Evolutionary conservation across 148 eudicot genomes (phyloP).

Genomic region (Camellia lanceoleosa): DNA sequence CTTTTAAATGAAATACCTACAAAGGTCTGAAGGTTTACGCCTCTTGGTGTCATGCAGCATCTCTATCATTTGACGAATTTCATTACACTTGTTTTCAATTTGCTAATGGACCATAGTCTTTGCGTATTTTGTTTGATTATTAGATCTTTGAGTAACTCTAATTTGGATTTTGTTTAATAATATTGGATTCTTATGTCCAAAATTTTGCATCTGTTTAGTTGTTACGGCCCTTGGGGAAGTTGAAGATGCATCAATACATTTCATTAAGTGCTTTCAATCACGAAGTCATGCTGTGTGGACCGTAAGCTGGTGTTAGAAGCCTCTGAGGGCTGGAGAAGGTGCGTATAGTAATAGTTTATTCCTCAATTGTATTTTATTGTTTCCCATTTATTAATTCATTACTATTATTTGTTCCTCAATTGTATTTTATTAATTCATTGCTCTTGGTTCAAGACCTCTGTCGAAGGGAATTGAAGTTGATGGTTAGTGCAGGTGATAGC

Average conservation of each 20-base stretch:
- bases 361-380: background rate
- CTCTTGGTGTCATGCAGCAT: background rate
- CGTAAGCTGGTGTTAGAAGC: slow-evolving; percentile 71
- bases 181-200: background rate
- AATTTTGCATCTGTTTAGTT: slow-evolving; percentile 35
- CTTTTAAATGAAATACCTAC: background rate
- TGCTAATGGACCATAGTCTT: background rate
- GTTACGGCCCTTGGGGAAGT: slow-evolving; percentile 86
- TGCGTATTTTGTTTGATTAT: background rate
- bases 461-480: no score
- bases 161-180: background rate
- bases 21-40: background rate
- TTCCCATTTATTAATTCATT: background rate
- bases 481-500: no score
- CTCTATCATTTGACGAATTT: background rate
- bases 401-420: background rate
- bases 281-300: slow-evolving; percentile 59
- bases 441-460: no score
- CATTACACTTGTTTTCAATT: background rate
- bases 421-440: no score
- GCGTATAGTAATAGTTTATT: slow-evolving; percentile 32
- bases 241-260: slow-evolving; percentile 61
- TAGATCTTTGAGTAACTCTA: background rate
- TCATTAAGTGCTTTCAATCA: slow-evolving; percentile 66
- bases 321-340: slow-evolving; percentile 90